Conservation (phyloP, 1,139 yeast species). For the Blastobotrys ciferrii region DNA sequence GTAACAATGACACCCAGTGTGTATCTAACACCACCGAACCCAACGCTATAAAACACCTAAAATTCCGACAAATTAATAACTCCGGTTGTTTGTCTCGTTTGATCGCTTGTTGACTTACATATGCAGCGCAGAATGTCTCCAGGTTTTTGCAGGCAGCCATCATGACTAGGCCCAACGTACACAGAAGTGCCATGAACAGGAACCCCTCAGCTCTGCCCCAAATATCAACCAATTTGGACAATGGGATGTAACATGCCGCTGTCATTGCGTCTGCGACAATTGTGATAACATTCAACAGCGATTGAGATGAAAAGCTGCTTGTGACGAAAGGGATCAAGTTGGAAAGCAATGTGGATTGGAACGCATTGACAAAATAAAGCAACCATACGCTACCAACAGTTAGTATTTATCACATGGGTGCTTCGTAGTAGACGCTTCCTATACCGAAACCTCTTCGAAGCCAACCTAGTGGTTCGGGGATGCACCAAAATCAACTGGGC, state of each 20-base stretch:
- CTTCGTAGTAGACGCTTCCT: too few species aligned
- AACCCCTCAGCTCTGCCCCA: conserved; percentile 40
- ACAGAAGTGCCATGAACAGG: conserved; percentile 24
- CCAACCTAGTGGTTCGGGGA: too few species aligned
- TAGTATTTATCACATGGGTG: too few species aligned
- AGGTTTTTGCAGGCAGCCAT: conserved; percentile 33
- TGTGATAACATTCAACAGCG: conserved; percentile 24
- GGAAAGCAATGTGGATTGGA: conserved; percentile 8
- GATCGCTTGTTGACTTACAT: conserved; percentile 39
- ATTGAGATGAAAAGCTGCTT: conserved; percentile 15
- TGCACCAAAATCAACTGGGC: neutral
- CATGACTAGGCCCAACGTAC: conserved; percentile 32
- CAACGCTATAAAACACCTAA: conserved; percentile 32
- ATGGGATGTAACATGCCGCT: conserved; percentile 36
- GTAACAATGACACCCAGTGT: conserved; percentile 31
- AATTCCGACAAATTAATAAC: conserved; percentile 29
- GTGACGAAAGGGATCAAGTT: conserved; percentile 13
- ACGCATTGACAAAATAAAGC: conserved; percentile 14
- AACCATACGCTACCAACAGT: conserved; percentile 17
- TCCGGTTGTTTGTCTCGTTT: conserved; percentile 29
- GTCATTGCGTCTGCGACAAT: conserved; percentile 40
- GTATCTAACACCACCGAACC: conserved; percentile 30
- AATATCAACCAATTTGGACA: conserved; percentile 35
- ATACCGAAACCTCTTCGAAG: too few species aligned
- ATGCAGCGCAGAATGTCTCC: conserved; percentile 17